Base-by-base conservation (phyloP, 1,284 basidiomycete species). In the Ustilago loliicola region DNA sequence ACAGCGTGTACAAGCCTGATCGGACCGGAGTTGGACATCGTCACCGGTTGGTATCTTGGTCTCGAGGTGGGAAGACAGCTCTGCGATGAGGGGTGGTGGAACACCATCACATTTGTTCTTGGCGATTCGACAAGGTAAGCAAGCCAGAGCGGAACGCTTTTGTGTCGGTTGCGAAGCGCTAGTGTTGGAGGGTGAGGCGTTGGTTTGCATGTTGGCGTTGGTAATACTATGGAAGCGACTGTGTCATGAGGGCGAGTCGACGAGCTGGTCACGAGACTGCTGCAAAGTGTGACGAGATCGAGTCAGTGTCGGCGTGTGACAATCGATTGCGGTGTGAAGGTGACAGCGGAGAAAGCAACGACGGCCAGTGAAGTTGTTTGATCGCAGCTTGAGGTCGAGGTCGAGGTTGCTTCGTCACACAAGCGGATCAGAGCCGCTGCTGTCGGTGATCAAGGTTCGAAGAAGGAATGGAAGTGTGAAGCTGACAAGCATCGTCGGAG, bases 81-180 rank as follows among this genome's bases (percentile, higher is more conserved):
- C 58, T 1, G 45, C 58, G 32, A 59, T 59, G 34, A 67, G 51
- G 2, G 65, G 65, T 17, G 58, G 65, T 30, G 65, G 45, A 6
- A 36, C 34, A 6, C 65, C 65, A 34, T 67, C 65, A 25, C 65
- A 67, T 25, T 67, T 67, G 65, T 67, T 67, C 58, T 67, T 67
- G 58, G 65, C 65, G 0, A 58, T 52, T 10, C 65, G 65, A 21
- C 65, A 67, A 25, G 65, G 65, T 7, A 67, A 23, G 53, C 65
- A 67, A 8, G 65, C 65, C 27, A 67, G 36, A 7, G 65, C 65
- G 3, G 65, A 67, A 13, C 65, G 51, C n/a, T 54, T 60, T n/a
- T 45, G 51, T 25, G 34, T 7, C 7, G 58, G 15, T 23, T 47
- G 40, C 27, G 15, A 34, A n/a, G 10, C 17, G 50, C 27, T 32